A percentile compares a stretch with the other conserved stretches of the same genome.
phyloP scores from a whole-genome alignment of 2,329 filamentous ascomycete genomes.

The Colletotrichum aenigma region DNA sequence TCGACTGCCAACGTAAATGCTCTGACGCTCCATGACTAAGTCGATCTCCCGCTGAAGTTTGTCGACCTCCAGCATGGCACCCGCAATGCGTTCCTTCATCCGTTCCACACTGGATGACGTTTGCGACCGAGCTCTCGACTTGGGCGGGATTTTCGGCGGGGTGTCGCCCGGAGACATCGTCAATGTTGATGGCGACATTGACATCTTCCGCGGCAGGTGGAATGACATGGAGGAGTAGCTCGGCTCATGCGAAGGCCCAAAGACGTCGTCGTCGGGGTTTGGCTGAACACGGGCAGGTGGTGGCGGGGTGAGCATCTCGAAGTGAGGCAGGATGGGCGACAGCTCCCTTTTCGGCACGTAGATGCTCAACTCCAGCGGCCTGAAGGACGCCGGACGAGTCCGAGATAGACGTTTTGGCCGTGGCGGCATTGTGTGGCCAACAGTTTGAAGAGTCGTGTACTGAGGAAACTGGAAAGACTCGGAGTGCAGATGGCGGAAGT shows the following conservation, averaged over 20 bases:
- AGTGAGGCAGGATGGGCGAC: conserved; percentile 61
- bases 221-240: conserved; percentile 61
- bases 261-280: conserved; percentile 37
- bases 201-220: conserved; percentile 54
- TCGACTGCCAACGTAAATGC: conserved; percentile 56
- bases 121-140: conserved; percentile 47
- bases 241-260: conserved; percentile 40
- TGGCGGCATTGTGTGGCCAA: conserved; percentile 26
- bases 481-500: conserved; percentile 64
- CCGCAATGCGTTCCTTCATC: conserved; percentile 60
- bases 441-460: conserved; percentile 27
- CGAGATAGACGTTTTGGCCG: conserved; percentile 16
- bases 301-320: conserved; percentile 42
- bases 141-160: conserved; percentile 47
- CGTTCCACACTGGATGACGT: conserved; percentile 52
- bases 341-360: conserved; percentile 49
- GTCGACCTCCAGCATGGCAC: conserved; percentile 63
- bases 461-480: conserved; percentile 44
- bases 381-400: conserved; percentile 44
- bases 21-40: conserved; percentile 64
- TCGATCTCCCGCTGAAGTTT: conserved; percentile 64
- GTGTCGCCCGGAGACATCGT: conserved; percentile 27
- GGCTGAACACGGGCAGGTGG: conserved; percentile 27
- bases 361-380: conserved; percentile 62
- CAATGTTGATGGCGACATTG: conserved; percentile 33